A percentile compares a stretch with the other conserved stretches of the same genome.
phyloP scores from a whole-genome alignment of 768 basidiomycete genomes.

The Agaricus blazei region DNA sequence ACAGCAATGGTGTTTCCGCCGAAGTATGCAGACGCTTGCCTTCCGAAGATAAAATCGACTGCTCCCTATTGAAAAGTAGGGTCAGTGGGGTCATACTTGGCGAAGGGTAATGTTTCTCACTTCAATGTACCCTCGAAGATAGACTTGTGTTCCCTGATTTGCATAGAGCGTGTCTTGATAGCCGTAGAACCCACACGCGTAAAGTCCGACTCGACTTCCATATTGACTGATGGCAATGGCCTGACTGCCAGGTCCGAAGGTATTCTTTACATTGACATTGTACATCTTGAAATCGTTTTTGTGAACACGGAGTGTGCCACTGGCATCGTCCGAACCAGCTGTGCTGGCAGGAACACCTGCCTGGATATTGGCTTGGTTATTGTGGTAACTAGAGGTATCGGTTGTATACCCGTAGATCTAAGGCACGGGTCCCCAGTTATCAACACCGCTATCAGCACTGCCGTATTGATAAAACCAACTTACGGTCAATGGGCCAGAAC shows the following conservation, averaged over 20 bases:
- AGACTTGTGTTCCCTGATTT: conserved; percentile 45
- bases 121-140: conserved; percentile 42
- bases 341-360: conserved; percentile 27
- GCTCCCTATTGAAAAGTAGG: conserved; percentile 30
- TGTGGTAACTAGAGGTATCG: conserved; percentile 30
- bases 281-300: conserved; percentile 44
- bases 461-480: neutral
- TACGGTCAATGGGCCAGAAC: conserved; percentile 38
- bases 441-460: too few relatives aligned
- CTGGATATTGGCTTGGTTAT: conserved; percentile 36
- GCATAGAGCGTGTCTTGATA: conserved; percentile 45
- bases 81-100: neutral
- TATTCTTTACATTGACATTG: conserved; percentile 46
- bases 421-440: neutral
- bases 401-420: conserved; percentile 43
- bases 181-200: conserved; percentile 41
- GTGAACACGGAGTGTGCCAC: conserved; percentile 44
- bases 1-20: conserved; percentile 44
- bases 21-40: conserved; percentile 38
- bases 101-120: conserved; percentile 16
- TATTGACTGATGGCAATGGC: conserved; percentile 49
- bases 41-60: conserved; percentile 48
- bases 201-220: conserved; percentile 38
- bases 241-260: conserved; percentile 37
- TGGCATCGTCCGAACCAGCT: conserved; percentile 42